These are phyloP conservation scores for Emergomyces orientalis DNA, from an alignment of 2,329 filamentous ascomycete genomes.

Conservation along the genomic window DNA sequence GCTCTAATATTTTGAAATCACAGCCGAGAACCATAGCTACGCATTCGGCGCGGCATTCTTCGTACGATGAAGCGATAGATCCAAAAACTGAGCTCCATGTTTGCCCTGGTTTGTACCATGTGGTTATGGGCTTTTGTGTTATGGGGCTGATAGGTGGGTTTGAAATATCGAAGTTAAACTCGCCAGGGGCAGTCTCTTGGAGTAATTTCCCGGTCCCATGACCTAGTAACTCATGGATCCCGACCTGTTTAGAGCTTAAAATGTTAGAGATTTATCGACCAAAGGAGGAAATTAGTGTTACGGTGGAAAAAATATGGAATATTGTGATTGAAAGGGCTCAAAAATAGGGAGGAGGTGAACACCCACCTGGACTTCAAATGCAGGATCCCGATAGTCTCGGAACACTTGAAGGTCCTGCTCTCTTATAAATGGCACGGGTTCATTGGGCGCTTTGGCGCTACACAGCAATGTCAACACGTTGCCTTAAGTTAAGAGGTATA, in stretches of 20 bases:
- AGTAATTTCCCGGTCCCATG: constrained; percentile 91
- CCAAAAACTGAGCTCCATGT: constrained; percentile 94
- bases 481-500: neutral
- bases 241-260: constrained; percentile 44
- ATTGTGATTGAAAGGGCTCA: neutral
- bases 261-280: neutral
- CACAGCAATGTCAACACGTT: neutral
- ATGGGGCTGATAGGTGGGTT: constrained; percentile 76
- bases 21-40: constrained; percentile 87
- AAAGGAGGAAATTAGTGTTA: neutral
- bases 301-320: neutral
- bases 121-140: constrained; percentile 64
- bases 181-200: constrained; percentile 72
- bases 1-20: constrained; percentile 78
- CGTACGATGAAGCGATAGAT: constrained; percentile 75
- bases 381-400: constrained; percentile 70
- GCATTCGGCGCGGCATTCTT: constrained; percentile 89
- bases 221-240: constrained; percentile 78
- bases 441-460: constrained; percentile 81
- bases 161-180: constrained; percentile 78
- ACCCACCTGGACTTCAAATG: constrained; percentile 78
- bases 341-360: neutral
- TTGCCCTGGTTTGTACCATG: constrained; percentile 90
- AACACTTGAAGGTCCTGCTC: constrained; percentile 69
- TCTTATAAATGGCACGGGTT: constrained; percentile 83